Evolutionary conservation across 2,329 filamentous ascomycete species (phyloP).

Genomic region (Cercospora sesami): DNA sequence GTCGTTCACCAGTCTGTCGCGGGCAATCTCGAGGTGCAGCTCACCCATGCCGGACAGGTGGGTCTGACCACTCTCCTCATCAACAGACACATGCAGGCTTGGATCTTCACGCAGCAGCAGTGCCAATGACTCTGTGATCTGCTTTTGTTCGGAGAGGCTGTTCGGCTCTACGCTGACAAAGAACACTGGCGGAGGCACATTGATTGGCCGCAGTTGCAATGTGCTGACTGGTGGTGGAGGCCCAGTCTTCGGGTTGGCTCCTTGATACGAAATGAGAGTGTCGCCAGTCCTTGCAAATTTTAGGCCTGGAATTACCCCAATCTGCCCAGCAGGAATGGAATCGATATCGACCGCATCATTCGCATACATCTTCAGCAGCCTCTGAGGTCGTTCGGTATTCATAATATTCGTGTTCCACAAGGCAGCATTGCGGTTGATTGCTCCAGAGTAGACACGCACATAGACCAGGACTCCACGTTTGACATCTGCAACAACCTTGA

Average conservation of each 20-base stretch:
- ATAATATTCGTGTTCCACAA: constrained; percentile 87
- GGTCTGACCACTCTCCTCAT: constrained; percentile 90
- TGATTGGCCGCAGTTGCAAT: constrained; percentile 81
- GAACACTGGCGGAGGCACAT: constrained; percentile 90
- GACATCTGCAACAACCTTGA: constrained; percentile 91
- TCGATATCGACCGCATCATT: constrained; percentile 82
- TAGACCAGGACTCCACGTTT: constrained; percentile 87
- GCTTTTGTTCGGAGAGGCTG: constrained; percentile 74
- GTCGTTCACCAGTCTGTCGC: constrained; percentile 82
- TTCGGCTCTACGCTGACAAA: constrained; percentile 90
- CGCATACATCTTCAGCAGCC: constrained; percentile 85
- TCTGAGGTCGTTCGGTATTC: constrained; percentile 74
- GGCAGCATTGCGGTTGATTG: constrained; percentile 68
- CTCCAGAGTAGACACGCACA: constrained; percentile 86
- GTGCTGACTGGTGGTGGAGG: constrained; percentile 69
- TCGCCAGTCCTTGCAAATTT: constrained; percentile 93
- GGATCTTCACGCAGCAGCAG: constrained; percentile 88
- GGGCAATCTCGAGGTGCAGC: constrained; percentile 88
- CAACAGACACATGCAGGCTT: constrained; percentile 78
- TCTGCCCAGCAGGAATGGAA: constrained; percentile 79
- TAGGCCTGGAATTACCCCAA: constrained; percentile 86
- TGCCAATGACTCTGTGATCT: constrained; percentile 72
- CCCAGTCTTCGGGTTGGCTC: constrained; percentile 59
- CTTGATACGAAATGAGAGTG: constrained; percentile 75
- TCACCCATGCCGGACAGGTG: constrained; percentile 95